Percentiles rank a stretch among this genome's conserved stretches.
These are phyloP conservation scores for Achlya hypogyna DNA, from an alignment of 352 stramenopile genomes.

Conservation along the genomic window DNA sequence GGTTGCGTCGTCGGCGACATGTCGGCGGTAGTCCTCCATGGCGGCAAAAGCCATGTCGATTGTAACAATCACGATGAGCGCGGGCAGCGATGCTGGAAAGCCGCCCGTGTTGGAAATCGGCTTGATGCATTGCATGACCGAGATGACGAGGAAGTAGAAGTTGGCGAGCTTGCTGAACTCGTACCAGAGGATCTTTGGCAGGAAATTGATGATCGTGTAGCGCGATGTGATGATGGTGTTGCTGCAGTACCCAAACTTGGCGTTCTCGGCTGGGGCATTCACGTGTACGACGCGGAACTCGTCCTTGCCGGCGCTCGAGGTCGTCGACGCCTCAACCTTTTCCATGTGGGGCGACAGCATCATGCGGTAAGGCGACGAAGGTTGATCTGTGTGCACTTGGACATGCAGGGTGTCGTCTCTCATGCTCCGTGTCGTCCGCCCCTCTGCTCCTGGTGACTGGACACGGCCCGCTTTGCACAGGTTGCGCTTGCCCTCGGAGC, in stretches of 20 bases:
- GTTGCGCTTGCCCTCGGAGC: too few relatives aligned
- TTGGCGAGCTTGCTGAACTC: slow-evolving; percentile 89
- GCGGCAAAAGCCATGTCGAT: slow-evolving; percentile 90
- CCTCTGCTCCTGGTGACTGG: too few relatives aligned
- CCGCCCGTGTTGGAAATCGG: slow-evolving; percentile 88
- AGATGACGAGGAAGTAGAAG: slow-evolving; percentile 91
- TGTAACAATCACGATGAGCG: slow-evolving; percentile 88
- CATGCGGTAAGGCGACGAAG: neutral
- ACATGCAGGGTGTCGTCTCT: neutral
- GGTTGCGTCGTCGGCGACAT: slow-evolving; percentile 77
- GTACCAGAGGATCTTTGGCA: slow-evolving; percentile 87
- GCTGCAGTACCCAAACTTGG: slow-evolving; percentile 42
- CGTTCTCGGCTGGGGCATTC: slow-evolving; percentile 56
- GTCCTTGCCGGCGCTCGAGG: slow-evolving; percentile 29
- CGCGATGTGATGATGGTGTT: slow-evolving; percentile 85
- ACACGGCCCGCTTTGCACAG: too few relatives aligned
- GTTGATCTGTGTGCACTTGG: neutral
- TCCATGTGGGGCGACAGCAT: neutral
- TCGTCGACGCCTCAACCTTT: neutral
- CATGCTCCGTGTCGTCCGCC: too few relatives aligned
- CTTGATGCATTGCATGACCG: slow-evolving; percentile 86
- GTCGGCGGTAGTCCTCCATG: slow-evolving; percentile 86
- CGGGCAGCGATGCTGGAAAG: slow-evolving; percentile 82
- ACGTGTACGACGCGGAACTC: slow-evolving; percentile 60
- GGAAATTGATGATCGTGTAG: slow-evolving; percentile 87